Conservation (phyloP, 345 rosid species). For the Durio zibethinus region DNA sequence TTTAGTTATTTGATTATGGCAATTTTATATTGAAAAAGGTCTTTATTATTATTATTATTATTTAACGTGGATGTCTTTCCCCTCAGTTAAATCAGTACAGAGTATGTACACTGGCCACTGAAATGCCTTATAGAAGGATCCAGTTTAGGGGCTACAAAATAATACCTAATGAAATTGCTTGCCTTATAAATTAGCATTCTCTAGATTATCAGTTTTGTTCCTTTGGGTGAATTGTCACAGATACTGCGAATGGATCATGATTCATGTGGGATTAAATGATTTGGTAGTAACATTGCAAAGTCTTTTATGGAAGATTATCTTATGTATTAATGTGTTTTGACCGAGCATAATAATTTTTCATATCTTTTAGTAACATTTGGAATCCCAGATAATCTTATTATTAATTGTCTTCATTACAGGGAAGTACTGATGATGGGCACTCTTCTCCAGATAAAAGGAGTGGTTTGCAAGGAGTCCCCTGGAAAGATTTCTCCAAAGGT, state of each 20-base stretch:
- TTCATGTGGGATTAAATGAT: constrained; percentile 9
- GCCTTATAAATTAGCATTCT: neutral
- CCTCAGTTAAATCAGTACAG: neutral
- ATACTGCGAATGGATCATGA: constrained; percentile 11
- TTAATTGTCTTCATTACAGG: constrained; percentile 43
- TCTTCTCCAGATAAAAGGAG: constrained; percentile 47
- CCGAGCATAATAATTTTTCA: constrained; percentile 7
- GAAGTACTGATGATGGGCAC: constrained; percentile 43
- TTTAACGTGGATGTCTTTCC: neutral
- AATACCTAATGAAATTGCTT: constrained; percentile 1
- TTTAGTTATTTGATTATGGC: neutral
- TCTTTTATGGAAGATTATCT: constrained; percentile 29
- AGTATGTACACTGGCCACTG: neutral
- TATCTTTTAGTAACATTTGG: constrained; percentile 7
- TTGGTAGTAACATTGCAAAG: neutral
- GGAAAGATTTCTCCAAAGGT: constrained; percentile 63
- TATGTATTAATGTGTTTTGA: constrained; percentile 17
- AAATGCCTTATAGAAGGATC: neutral
- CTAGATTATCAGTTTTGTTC: neutral
- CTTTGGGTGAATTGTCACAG: neutral
- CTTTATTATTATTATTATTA: neutral
- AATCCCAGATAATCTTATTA: constrained; percentile 23
- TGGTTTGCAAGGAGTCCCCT: constrained; percentile 62
- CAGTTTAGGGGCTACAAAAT: neutral
- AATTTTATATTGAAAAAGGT: neutral